Evolutionary conservation across 129 eudicot genomes (phyloP).

Genomic region (Lonicera japonica): DNA sequence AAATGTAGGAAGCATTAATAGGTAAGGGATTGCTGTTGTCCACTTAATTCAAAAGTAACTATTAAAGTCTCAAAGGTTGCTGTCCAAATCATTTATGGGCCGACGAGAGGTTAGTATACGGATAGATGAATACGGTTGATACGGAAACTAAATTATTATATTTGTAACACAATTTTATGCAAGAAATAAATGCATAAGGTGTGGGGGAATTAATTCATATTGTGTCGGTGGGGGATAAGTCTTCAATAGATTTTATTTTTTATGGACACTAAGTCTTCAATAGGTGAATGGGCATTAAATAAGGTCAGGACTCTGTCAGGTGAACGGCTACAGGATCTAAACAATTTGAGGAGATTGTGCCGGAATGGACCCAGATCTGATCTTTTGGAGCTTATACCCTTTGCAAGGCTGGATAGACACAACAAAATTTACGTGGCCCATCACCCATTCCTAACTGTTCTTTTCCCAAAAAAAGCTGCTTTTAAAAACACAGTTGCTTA

Average conservation of each 20-base stretch:
- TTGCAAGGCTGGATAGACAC: conserved; percentile 19
- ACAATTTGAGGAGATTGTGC: conserved; percentile 8
- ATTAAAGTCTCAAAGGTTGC: conserved; percentile 23
- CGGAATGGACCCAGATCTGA: conserved; percentile 18
- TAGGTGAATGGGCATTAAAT: conserved; percentile 34
- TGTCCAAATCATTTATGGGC: background rate
- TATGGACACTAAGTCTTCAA: no score
- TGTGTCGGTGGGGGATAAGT: conserved; percentile 49
- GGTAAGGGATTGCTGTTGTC: no score
- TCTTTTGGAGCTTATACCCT: background rate
- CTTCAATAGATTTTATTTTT: conserved; percentile 2
- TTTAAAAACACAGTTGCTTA: no score
- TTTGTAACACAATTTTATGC: conserved; percentile 10
- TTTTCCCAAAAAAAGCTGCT: no score
- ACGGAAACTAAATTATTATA: conserved; percentile 32
- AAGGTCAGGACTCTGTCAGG: conserved; percentile 34
- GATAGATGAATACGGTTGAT: conserved; percentile 52
- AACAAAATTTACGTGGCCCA: conserved; percentile 16
- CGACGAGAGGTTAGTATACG: background rate
- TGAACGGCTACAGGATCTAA: background rate
- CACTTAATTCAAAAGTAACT: no score
- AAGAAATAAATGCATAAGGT: conserved; percentile 35
- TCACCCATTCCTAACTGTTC: background rate
- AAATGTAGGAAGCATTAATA: no score
- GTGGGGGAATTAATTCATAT: conserved; percentile 12